Evolutionary conservation across 176 grass and related monocot species (phyloP), one percentile per base, ranked within the genome.

Genomic region (Eragrostis nindensis): DNA sequence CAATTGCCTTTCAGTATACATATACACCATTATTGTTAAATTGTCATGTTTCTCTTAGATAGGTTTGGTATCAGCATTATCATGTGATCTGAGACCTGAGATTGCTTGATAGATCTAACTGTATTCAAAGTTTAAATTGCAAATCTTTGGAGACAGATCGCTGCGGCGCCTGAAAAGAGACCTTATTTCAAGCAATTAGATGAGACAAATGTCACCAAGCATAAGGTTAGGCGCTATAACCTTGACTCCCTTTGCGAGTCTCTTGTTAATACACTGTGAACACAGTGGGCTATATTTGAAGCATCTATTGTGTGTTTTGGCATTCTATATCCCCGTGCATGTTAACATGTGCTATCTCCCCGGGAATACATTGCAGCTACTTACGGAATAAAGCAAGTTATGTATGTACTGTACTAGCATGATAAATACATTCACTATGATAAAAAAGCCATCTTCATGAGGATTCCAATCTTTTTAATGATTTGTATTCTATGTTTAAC

Each of bases 121-220:
- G 25, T 25, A 54, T 85, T 71, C 64, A 48, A 66, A 81, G 8
- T 52, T 70, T 61, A 62, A 62, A 74, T 67, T 25, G 36, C 21
- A 50, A 75, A 48, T n/a, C 39, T 81, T 64, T 48, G 76, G 36
- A 77, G 26, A 17, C 67, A 82, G 82, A 22, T 66, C 61, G 6
- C 47, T 18, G 72, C 77, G 25, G 78, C 77, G 50, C 47, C 60
- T 78, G 87, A 82, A 52, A 89, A 77, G 57, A 29, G 22, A 73
- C 16, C 26, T 40, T 26, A 13, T 86, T 86, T 73, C 24, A 86
- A 49, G 55, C 81, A 85, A 16, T 65, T 77, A 50, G 65, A 85
- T 5, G 83, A 67, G 24, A 72, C 49, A 67, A 54, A 82, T 73
- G 68, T 36, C 19, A 50, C 59, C 66, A 54, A 72, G 29, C 72